Evolutionary conservation across 2,329 filamentous ascomycete species (phyloP), one percentile per base, ranked within the genome.

Genomic region (Mariannaea sp.): DNA sequence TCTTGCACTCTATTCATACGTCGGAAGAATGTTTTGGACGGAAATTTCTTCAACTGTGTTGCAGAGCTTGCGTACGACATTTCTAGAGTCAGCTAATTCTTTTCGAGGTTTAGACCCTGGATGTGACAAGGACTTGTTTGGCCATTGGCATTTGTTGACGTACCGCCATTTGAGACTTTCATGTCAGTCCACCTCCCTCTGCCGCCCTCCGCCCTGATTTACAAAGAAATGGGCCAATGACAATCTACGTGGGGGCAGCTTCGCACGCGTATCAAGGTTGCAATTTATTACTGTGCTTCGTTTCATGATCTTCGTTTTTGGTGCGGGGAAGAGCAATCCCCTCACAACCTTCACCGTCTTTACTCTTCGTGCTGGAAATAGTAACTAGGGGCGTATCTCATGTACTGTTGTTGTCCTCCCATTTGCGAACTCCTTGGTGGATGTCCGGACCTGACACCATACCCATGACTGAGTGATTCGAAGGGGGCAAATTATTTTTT

Each of bases 251-350:
- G 39, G 51, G 33, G 26, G 30, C 20, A 10, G 26, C 20, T 54
- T n/a, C 44, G 20, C 20, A 44, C 40, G 26, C 10, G 32, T 16
- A 7, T 6, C 35, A 5, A 16, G 12, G 16, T 14, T 10, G 14
- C 44, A 17, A 53, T 44, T 48, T 24, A 32, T 16, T 24, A 24
- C 26, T 16, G 14, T 20, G 12, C 9, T 33, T 14, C 19, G 12
- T 7, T 33, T 14, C 19, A 17, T 16, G 14, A 16, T n/a, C 9
- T n/a, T 29, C 13, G 20, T 30, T 24, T 30, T 33, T n/a, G 27
- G 35, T 49, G 40, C 33, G 45, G 51, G 51, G 51, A 52, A 54
- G 27, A 40, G 19, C 17, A n/a, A n/a, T n/a, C n/a, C n/a, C n/a
- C n/a, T 44, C 16, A 10, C 10, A n/a, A 8, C 9, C 29, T 17